Evolutionary conservation across 2,329 filamentous ascomycete species (phyloP).

Genomic region (Colletotrichum acutatum): DNA sequence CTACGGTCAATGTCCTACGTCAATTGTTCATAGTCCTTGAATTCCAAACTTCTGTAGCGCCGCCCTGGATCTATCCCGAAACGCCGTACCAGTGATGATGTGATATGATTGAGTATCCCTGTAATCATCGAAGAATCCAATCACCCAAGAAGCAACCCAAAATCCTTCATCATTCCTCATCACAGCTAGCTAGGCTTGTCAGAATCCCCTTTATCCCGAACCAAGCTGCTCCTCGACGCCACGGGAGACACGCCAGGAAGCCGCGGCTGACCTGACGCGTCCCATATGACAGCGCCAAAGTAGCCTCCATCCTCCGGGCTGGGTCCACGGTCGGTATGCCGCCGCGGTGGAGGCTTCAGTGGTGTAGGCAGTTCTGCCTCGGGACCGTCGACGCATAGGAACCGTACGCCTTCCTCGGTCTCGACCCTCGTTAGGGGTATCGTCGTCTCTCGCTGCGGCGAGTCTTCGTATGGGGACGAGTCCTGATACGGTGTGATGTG

Average conservation of each 20-base stretch:
- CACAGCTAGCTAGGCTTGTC: not conserved
- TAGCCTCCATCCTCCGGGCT: not conserved
- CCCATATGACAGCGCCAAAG: constrained; percentile 3
- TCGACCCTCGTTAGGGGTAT: constrained; percentile 9
- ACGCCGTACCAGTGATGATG: no score
- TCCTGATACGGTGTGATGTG: not conserved
- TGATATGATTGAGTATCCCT: not conserved
- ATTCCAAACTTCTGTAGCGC: no score
- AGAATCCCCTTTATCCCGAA: not conserved
- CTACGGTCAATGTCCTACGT: no score
- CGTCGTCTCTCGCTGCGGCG: not conserved
- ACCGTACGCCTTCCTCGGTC: constrained; percentile 26
- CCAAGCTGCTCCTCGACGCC: not conserved
- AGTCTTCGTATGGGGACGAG: not conserved
- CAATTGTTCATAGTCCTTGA: no score
- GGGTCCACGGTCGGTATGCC: not conserved
- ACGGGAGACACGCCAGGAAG: not conserved
- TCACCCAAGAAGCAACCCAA: not conserved
- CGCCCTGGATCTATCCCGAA: no score
- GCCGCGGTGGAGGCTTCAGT: constrained; percentile 13
- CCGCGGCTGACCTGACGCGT: not conserved
- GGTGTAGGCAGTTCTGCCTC: constrained; percentile 14
- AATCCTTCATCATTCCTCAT: not conserved
- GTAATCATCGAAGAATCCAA: not conserved
- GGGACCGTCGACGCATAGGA: not conserved